phyloP scores from a whole-genome alignment of 345 rosid genomes.

The Clausena lansium region DNA sequence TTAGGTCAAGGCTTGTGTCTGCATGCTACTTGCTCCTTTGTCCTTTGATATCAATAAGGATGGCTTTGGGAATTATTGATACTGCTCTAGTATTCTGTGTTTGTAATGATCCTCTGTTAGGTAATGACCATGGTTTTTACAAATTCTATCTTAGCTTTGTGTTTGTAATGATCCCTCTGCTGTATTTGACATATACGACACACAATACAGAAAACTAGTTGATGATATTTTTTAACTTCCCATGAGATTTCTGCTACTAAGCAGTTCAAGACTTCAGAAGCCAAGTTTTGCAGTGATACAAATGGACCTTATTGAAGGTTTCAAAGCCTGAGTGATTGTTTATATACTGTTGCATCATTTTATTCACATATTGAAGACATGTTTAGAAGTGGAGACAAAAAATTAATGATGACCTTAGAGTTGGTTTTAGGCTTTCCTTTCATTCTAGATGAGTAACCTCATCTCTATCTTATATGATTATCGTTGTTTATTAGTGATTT shows the following conservation, averaged over 20 bases:
- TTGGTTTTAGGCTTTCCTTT: background rate
- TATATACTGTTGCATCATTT: background rate
- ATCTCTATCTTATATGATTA: background rate
- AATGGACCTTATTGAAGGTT: background rate
- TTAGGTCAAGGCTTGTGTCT: background rate
- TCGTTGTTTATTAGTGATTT: background rate
- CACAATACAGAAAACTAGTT: background rate
- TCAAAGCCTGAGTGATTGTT: background rate
- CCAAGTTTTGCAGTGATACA: background rate
- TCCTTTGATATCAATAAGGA: background rate
- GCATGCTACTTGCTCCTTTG: background rate
- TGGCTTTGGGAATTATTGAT: background rate
- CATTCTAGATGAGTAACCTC: background rate
- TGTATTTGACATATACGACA: background rate
- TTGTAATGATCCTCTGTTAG: background rate
- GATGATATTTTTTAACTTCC: background rate
- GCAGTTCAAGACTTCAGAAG: constrained; percentile 3
- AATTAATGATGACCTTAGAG: background rate
- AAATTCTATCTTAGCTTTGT: background rate
- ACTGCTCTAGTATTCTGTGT: background rate
- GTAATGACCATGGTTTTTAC: background rate
- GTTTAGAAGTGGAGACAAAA: background rate
- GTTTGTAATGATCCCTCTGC: background rate
- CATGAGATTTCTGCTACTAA: background rate
- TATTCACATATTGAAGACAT: background rate